These are phyloP conservation scores for Ogataea pilisensis DNA, from an alignment of 805 yeast genomes.

Conservation along the genomic window DNA sequence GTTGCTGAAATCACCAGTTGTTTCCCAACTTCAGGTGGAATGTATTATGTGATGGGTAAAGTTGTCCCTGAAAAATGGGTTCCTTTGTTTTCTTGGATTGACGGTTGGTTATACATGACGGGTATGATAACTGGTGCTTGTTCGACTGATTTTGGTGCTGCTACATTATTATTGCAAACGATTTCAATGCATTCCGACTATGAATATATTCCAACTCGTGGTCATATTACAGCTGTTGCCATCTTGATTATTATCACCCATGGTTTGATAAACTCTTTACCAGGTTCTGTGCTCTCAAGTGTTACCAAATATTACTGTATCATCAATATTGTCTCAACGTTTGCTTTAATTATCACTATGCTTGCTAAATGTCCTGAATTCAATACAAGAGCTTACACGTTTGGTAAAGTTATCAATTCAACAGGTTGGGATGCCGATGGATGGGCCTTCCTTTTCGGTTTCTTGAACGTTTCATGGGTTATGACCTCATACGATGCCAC, in stretches of 20 bases:
- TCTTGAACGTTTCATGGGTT: slow-evolving; percentile 56
- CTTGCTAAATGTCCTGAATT: slow-evolving; percentile 48
- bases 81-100: slow-evolving; percentile 51
- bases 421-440: slow-evolving; percentile 52
- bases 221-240: slow-evolving; percentile 46
- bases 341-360: slow-evolving; percentile 49
- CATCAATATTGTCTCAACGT: slow-evolving; percentile 43
- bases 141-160: slow-evolving; percentile 50
- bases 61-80: slow-evolving; percentile 46
- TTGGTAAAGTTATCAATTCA: slow-evolving; percentile 41
- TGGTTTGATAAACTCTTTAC: slow-evolving; percentile 47
- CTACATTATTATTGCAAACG: slow-evolving; percentile 42
- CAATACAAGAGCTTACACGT: slow-evolving; percentile 43
- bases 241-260: slow-evolving; percentile 48
- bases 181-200: slow-evolving; percentile 36
- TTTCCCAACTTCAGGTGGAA: slow-evolving; percentile 53
- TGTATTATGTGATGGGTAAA: slow-evolving; percentile 44
- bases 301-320: slow-evolving; percentile 50
- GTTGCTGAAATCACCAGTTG: slow-evolving; percentile 48
- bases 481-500: slow-evolving; percentile 56
- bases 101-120: slow-evolving; percentile 47
- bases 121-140: slow-evolving; percentile 49
- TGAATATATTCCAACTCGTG: slow-evolving; percentile 38
- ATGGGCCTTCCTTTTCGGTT: slow-evolving; percentile 55
- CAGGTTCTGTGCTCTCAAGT: slow-evolving; percentile 46